Base-by-base conservation (phyloP, 2,329 filamentous ascomycete species). In the Neopestalotiopsis sp. region DNA sequence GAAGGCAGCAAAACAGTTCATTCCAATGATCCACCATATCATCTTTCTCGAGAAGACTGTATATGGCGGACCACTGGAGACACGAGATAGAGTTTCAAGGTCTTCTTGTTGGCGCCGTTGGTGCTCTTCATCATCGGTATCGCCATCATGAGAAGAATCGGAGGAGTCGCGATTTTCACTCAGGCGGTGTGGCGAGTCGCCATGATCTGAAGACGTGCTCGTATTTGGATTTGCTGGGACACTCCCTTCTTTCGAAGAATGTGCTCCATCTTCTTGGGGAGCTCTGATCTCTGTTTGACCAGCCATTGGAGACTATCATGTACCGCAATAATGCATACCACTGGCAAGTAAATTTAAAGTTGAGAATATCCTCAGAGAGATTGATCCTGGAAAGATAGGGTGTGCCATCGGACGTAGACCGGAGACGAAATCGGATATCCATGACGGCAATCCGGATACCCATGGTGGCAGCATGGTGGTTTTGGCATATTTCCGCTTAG, bases 1-100 rank as follows among this genome's bases (percentile, higher is more conserved):
- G 71, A 88, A 85, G 73, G 85, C 85, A 10, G 85, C 84, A 59
- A 85, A 74, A 42, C 84, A 83, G 67, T 86, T 85, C 84, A 90
- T 85, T 64, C 78, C 73, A 42, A 86, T 81, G 69, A 90, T 85
- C 81, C 85, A 89, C 72, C 81, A 76, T 75, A 84, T 89, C 72
- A 82, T 84, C 13, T 73, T 56, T 14, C 70, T 74, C 4, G 81
- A 79, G 73, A 84, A 84, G 60, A 78, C 76, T 68, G 74, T 82
- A 74, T 84, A 84, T 3, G 76, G 76, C 4, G 82, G 82, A 0
- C 81, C 82, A 65, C 77, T 82, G 7, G 77, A 75, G 32, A 80
- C 77, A 3, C 77, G 80, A 3, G 72, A 77, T 4, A 83, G 75
- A 2, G 73, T 72, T 69, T 81, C 80, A 49, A 78, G 74, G 68